phyloP scores from a whole-genome alignment of 2,329 filamentous ascomycete genomes.

The Pseudopithomyces chartarum region DNA sequence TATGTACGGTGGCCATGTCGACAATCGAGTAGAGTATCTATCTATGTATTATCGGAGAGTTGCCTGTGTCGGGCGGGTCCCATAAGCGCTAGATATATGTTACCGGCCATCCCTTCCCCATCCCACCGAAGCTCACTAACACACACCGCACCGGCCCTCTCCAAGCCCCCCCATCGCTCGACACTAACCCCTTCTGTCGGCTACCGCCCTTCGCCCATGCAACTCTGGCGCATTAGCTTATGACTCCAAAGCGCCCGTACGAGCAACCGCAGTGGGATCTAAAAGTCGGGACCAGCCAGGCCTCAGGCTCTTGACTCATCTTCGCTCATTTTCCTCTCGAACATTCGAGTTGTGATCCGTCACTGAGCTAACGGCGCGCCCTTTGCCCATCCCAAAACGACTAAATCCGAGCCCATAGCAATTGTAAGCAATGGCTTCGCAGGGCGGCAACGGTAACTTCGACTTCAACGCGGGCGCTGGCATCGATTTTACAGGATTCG shows the following conservation, averaged over 20 bases:
- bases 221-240: neutral
- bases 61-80: neutral
- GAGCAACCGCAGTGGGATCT: constrained; percentile 10
- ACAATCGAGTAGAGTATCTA: too few species aligned
- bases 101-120: neutral
- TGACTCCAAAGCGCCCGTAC: constrained; percentile 4
- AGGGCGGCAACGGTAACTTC: constrained; percentile 19
- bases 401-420: neutral
- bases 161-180: neutral
- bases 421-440: constrained; percentile 10
- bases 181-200: neutral
- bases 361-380: constrained; percentile 19
- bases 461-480: constrained; percentile 32
- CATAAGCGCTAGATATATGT: neutral
- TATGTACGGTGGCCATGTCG: too few species aligned
- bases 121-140: neutral
- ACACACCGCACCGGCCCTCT: neutral
- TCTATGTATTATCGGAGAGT: too few species aligned
- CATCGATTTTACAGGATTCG: constrained; percentile 39
- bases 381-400: constrained; percentile 17
- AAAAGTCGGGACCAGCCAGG: constrained; percentile 28
- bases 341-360: constrained; percentile 21
- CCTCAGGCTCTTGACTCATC: constrained; percentile 39
- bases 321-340: constrained; percentile 32
- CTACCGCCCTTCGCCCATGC: neutral